Evolutionary conservation across 2,329 filamentous ascomycete genomes (phyloP).

Genomic region (Immersiporthe knoxdaviesiana): DNA sequence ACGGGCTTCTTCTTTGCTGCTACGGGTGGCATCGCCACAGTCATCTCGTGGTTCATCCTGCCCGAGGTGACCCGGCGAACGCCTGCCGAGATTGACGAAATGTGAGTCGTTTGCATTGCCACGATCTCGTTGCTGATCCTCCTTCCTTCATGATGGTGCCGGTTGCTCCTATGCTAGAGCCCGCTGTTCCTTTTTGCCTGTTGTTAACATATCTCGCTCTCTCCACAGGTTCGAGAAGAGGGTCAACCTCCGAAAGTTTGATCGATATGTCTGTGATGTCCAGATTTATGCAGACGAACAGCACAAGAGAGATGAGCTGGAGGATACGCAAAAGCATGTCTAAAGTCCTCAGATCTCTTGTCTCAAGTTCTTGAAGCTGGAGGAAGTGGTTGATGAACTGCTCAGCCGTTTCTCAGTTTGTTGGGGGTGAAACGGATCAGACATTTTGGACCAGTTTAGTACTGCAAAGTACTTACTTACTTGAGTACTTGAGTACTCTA

Average conservation of each 20-base stretch:
- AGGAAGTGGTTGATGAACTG: too few relatives aligned
- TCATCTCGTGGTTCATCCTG: constrained; percentile 43
- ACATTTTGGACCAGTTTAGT: too few relatives aligned
- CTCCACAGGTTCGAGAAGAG: constrained; percentile 38
- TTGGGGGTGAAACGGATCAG: too few relatives aligned
- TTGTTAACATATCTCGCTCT: not conserved
- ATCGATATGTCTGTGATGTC: constrained; percentile 41
- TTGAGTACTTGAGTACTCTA: too few relatives aligned
- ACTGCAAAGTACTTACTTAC: too few relatives aligned
- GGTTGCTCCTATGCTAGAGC: too few relatives aligned
- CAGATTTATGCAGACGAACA: constrained; percentile 36
- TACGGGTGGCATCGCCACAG: constrained; percentile 38
- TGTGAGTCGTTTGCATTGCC: constrained; percentile 36
- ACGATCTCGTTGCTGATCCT: not conserved
- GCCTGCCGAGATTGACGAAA: constrained; percentile 43
- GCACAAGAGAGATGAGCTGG: constrained; percentile 12
- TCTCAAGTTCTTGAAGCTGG: not conserved
- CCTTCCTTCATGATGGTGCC: not conserved
- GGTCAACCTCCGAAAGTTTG: constrained; percentile 42
- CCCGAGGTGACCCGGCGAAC: constrained; percentile 42
- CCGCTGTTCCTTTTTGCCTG: not conserved
- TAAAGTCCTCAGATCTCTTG: not conserved
- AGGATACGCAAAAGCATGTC: not conserved
- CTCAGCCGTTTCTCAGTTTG: too few relatives aligned
- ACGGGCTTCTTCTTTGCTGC: constrained; percentile 48